Evolutionary conservation across 2,329 filamentous ascomycete genomes (phyloP), one percentile per base, ranked within the genome.

Genomic region (Apiospora kogelbergensis): DNA sequence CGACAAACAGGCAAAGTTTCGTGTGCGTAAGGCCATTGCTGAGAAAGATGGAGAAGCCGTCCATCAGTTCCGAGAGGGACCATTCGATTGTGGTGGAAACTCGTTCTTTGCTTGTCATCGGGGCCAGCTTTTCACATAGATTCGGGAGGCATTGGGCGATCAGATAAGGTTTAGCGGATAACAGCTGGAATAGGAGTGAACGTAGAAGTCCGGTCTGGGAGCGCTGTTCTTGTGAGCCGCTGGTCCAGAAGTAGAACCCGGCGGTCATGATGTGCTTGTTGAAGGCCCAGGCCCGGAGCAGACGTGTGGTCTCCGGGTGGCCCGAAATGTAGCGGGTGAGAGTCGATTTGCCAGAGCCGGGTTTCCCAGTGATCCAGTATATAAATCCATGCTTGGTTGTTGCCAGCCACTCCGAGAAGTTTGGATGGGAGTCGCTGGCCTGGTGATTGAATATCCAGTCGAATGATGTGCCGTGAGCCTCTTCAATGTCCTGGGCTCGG

Each of bases 341-440:
- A 0, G 82, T 84, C 0, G 82, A 84, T 70, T 85, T 85, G 0
- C 84, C 84, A 0, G 81, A 81, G 0, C 84, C 84, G 3, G 83
- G 79, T 42, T 84, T 82, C 1, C 80, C 81, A 1, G 77, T 81
- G 45, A 82, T 77, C 80, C 78, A 80, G 66, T 80, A 81, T 0
- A 79, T 74, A 1, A 74, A 73, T 6, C 74, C 74, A 4, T 74
- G 65, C 0, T 70, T 65, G 0, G 71, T 63, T 0, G 60, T 63
- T 2, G 30, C 22, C 9, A 81, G 70, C 79, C 79, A 81, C 0
- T 70, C 65, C 1, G 69, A 71, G 57, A 80, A 76, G 68, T 67
- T 22, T 71, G 71, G 30, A 69, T 69, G 33, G 37, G 20, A 65
- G n/a, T 41, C 24, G 6, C 64, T 63, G 41, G 1, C 63, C 24